Evolutionary conservation across 1,284 basidiomycete species (phyloP), one percentile per base, ranked within the genome.

Genomic region (Takashimella tepidaria): DNA sequence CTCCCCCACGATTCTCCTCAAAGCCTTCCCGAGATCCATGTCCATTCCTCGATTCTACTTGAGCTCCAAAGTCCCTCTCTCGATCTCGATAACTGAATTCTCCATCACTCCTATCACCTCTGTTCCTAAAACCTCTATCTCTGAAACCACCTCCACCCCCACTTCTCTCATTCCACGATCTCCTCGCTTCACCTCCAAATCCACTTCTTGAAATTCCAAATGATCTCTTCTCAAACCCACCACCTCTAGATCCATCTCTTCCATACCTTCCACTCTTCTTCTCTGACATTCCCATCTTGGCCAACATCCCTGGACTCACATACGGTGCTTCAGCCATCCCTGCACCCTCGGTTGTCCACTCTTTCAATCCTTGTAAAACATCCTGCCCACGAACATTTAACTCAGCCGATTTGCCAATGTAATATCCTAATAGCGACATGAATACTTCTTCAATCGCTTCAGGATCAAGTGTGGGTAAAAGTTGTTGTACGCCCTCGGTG

Each of bases 351-450:
- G 68, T 77, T 0, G 84, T 72, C 90, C 89, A 93, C 31, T 79
- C 74, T 69, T 84, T 82, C 53, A 85, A 73, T 6, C 84, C 86
- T 31, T 83, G 76, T 20, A 87, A 59, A 48, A 90, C 73, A n/a
- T 76, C 78, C 21, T 58, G 47, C 2, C 49, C 22, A 2, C 58
- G 64, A 2, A 80, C 65, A 22, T 83, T 79, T 48, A 91, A 64
- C 23, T 84, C 78, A 5, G 68, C 68, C 0, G 76, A 54, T 63
- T 83, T 83, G 47, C 79, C 70, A 46, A 84, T 60, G 75, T 92
- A 93, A 78, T 84, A 93, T 0, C 91, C 91, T 12, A 92, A 73
- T 50, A 88, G 69, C 6, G 86, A 84, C 22, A 81, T 77, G 67
- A 89, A 86, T 1, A 86, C 82, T 60, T 87, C 84, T 44, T 77